A percentile compares a stretch with the other conserved stretches of the same genome.
Conservation (phyloP, 371 early-diverging fungal species). For the Mortierella sp. region DNA sequence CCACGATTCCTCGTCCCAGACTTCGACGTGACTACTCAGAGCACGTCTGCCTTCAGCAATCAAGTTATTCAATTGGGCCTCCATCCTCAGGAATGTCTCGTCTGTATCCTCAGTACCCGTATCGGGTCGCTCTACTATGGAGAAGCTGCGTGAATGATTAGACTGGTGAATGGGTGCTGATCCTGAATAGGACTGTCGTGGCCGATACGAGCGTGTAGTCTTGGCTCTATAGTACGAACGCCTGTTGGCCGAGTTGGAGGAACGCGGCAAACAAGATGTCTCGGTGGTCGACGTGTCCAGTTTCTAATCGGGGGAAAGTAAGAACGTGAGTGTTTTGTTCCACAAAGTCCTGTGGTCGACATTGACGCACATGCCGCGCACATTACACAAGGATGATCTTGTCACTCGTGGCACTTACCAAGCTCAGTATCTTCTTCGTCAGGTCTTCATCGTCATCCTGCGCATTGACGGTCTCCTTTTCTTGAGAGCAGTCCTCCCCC, state of each 20-base stretch:
- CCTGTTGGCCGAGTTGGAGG: background rate
- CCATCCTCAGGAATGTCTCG: conserved; percentile 50
- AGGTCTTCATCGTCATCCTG: conserved; percentile 32
- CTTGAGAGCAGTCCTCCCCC: background rate
- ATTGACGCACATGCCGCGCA: too few relatives aligned
- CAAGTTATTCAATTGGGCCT: conserved; percentile 43
- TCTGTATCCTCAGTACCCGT: conserved; percentile 48
- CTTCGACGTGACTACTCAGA: conserved; percentile 33
- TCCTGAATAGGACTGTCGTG: conserved; percentile 20
- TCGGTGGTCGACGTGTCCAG: background rate
- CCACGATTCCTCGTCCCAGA: conserved; percentile 27
- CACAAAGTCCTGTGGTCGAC: too few relatives aligned
- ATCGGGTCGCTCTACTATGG: conserved; percentile 32
- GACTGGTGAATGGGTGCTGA: conserved; percentile 6
- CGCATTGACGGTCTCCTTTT: conserved; percentile 3
- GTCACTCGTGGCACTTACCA: conserved; percentile 17
- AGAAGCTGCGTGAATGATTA: conserved; percentile 19
- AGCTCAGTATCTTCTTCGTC: conserved; percentile 26
- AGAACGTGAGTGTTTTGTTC: too few relatives aligned
- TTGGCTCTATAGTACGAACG: conserved; percentile 23
- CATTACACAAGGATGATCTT: too few relatives aligned
- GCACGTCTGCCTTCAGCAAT: conserved; percentile 53
- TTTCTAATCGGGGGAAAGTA: too few relatives aligned
- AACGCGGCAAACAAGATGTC: conserved; percentile 2
- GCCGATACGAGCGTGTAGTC: conserved; percentile 19